Evolutionary conservation across 495 filamentous ascomycete genomes (phyloP), one percentile per base, ranked within the genome.

Genomic region (Aspergillus homomorphus): DNA sequence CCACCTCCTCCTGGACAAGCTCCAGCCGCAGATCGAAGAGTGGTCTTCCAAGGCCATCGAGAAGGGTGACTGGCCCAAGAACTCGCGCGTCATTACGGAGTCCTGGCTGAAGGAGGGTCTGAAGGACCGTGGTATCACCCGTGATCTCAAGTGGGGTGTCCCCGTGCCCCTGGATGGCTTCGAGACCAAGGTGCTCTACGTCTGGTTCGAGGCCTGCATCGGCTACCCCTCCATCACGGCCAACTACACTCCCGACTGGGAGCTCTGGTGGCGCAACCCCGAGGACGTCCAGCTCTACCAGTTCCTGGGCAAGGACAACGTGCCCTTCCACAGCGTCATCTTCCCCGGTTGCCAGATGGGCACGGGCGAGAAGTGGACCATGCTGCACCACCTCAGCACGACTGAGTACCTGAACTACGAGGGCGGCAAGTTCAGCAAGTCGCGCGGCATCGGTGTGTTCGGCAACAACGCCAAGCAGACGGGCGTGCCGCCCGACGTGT

Each of bases 121-220:
- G 60, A 87, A 90, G 67, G 83, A 85, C 24, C 87, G 93, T 48
- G 89, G 88, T 58, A 96, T 98, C 66, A 96, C 92, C n/a, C 75
- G 93, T 62, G 91, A 96, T 73, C 78, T 98, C 51, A 90, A 87
- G 71, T 96, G 92, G 92, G 92, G 92, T 65, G 89, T 87, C 15
- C 81, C 85, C 9, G 81, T 91, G 15, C 87, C 89, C 38, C 66
- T 73, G 21, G 71, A 77, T 16, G 84, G 79, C 10, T 93, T 86
- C 49, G 86, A 87, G 56, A 80, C 88, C 56, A 95, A 95, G 79
- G 92, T 96, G 58, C 81, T 98, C 59, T 98, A 98, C 63, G 91
- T 96, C 42, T 98, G 94, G 94, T 98, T 98, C 64, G 94, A 98
- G 72, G 94, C 94, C 41, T 96, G 91, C 72, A 96, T 96, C 60